Base-by-base conservation (phyloP, 139 green algal species). In the Choricystis sp. region DNA sequence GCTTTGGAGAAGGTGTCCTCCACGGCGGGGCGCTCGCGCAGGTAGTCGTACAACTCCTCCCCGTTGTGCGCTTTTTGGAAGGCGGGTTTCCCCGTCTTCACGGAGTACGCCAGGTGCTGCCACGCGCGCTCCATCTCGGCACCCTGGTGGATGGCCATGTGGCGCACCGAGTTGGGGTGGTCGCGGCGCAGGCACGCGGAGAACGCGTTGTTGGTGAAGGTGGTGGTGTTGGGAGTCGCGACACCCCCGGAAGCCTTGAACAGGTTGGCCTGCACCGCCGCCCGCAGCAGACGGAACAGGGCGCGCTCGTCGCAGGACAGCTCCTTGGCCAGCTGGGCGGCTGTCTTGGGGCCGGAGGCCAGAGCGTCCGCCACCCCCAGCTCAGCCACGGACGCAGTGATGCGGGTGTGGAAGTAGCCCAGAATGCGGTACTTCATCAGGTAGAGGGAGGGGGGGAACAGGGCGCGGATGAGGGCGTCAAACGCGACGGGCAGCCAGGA, bases 11-110 rank as follows among this genome's bases (percentile, higher is more conserved):
- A 62, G 14, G 48, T 22, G 26, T 31, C 1, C 58, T 31, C 57
- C 22, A 25, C 9, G 27, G 57, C 23, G 3, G 57, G 24, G 22
- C n/a, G 5, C n/a, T 29, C 22, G n/a, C 19, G 2, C 57, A 52
- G 16, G 40, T 52, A 52, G 16, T 56, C 60, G 1, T 27, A 64
- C 30, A 56, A 14, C 1, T 29, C 27, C 29, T 92, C 82, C 3
- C 80, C 81, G 59, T 81, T 77, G 56, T 83, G 75, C 61, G 90
- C 58, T 66, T 90, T 82, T 69, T 92, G 83, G 63, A 94, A 89
- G 30, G 64, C 73, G 31, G 21, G 19, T 28, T 21, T 29, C 5
- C 60, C 60, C 22, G 29, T 64, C 2, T 31, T 24, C 29, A 56
- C 29, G 20, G 19, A 28, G 29, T 29, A 64, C 29, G 23, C 29